These are phyloP conservation scores for Gentiana straminea DNA, from an alignment of 257 asterid genomes.

Conservation along the genomic window DNA sequence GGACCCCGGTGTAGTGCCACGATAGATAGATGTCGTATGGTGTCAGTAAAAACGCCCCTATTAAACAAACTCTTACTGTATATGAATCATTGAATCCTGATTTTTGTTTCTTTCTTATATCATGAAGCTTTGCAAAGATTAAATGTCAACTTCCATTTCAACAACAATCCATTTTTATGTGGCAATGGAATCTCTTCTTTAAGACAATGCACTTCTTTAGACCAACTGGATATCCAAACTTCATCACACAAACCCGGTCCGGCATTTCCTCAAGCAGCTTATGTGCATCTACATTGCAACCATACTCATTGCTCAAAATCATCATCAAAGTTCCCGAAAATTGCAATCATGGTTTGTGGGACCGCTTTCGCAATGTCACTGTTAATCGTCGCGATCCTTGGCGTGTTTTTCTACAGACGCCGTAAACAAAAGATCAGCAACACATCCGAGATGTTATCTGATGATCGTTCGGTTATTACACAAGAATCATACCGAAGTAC, in stretches of 20 bases:
- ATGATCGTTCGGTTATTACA: constrained; percentile 30
- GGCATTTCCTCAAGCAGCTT: constrained; percentile 37
- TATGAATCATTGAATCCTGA: neutral
- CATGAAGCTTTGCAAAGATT: constrained; percentile 52
- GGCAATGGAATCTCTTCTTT: constrained; percentile 61
- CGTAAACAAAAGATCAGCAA: constrained; percentile 54
- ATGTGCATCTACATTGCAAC: constrained; percentile 36
- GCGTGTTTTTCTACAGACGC: constrained; percentile 31
- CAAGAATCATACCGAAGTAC: constrained; percentile 44
- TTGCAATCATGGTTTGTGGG: constrained; percentile 43
- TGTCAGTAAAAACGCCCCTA: no score
- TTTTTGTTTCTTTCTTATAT: constrained; percentile 9
- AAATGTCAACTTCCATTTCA: constrained; percentile 39
- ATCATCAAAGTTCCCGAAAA: constrained; percentile 42
- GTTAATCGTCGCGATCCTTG: constrained; percentile 23
- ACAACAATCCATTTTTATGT: constrained; percentile 68
- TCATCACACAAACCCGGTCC: constrained; percentile 21
- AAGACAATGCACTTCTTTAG: constrained; percentile 65
- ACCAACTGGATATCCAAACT: constrained; percentile 18
- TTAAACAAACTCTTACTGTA: neutral
- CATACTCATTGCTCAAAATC: constrained; percentile 36
- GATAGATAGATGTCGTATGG: no score
- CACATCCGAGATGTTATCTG: constrained; percentile 36
- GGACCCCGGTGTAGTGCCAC: no score
- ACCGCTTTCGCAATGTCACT: constrained; percentile 21